Evolutionary conservation across 2,329 filamentous ascomycete genomes (phyloP), one percentile per base, ranked within the genome.

Genomic region (Talaromyces verruculosus): DNA sequence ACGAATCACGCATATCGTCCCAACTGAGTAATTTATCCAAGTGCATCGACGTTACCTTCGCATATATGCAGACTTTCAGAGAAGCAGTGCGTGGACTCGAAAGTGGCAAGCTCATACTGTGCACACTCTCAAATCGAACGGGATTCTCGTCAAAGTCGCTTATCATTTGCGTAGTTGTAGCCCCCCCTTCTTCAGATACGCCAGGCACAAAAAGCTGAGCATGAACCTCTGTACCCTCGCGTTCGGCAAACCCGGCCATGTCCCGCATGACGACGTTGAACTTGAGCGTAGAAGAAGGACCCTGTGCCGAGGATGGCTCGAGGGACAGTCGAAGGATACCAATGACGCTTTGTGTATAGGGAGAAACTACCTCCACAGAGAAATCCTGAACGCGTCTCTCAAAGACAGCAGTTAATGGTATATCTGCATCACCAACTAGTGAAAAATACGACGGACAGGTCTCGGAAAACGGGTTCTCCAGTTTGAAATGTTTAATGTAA

Each of bases 241-340:
- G 88, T 79, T 99, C 95, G 0, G 95, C 91, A 71, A 99, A 99
- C 0, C 95, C 95, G 41, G 95, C 82, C 80, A 99, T 87, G 74
- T 98, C 93, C 74, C 96, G 93, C 92, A 99, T 97, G 37, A 98
- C 93, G 5, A 98, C 93, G 73, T 98, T 99, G 81, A 99, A 99
- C 76, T 98, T 99, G 66, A 98, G 82, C 2, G 92, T 97, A 66
- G 91, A 95, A 13, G 92, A 91, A 15, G 95, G 95, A 3, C 93
- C 94, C 72, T 96, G 89, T 1, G 94, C 93, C 58, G 92, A 94
- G 0, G 94, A 98, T 15, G 95, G 95, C 75, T 99, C 95, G 6
- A 99, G 82, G 0, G 94, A 94, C 43, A 99, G 82, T 73, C 93
- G 91, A 70, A 99, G 87, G 64, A 97, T 94, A 53, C 94, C 95